Evolutionary conservation across 2,329 filamentous ascomycete species (phyloP).

Genomic region (Fusarium sp.): DNA sequence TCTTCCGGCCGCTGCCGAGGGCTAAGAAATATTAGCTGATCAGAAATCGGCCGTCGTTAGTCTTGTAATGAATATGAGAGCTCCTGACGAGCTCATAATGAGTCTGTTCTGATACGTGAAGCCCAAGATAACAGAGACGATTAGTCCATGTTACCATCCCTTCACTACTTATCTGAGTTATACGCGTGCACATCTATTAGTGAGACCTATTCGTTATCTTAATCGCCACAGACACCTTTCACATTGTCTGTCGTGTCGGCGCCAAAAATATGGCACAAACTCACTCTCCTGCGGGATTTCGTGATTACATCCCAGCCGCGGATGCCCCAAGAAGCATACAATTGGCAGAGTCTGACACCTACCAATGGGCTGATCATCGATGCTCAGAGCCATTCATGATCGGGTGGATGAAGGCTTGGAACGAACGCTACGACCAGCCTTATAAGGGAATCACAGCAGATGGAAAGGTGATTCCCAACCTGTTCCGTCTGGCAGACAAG

Average conservation of each 20-base stretch:
- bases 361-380: conserved; percentile 18
- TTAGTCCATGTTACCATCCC: neutral
- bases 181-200: neutral
- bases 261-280: neutral
- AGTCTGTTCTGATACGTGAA: neutral
- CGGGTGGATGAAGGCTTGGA: conserved; percentile 23
- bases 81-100: neutral
- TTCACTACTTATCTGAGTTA: neutral
- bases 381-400: conserved; percentile 31
- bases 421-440: conserved; percentile 6
- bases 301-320: conserved; percentile 17
- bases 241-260: no score
- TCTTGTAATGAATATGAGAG: neutral
- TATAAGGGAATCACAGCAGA: conserved; percentile 19
- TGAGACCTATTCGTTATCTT: neutral
- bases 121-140: neutral
- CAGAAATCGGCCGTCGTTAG: neutral
- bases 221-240: neutral
- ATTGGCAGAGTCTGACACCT: conserved; percentile 15
- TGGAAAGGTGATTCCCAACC: neutral
- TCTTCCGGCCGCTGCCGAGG: neutral
- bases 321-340: conserved; percentile 16
- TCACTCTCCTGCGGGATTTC: conserved; percentile 4
- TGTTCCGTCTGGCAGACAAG: conserved; percentile 7
- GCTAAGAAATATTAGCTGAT: neutral